A percentile compares a stretch with the other conserved stretches of the same genome.
Evolutionary conservation across 2,329 filamentous ascomycete genomes (phyloP).

Genomic region (Plectosphaerella cucumerina): DNA sequence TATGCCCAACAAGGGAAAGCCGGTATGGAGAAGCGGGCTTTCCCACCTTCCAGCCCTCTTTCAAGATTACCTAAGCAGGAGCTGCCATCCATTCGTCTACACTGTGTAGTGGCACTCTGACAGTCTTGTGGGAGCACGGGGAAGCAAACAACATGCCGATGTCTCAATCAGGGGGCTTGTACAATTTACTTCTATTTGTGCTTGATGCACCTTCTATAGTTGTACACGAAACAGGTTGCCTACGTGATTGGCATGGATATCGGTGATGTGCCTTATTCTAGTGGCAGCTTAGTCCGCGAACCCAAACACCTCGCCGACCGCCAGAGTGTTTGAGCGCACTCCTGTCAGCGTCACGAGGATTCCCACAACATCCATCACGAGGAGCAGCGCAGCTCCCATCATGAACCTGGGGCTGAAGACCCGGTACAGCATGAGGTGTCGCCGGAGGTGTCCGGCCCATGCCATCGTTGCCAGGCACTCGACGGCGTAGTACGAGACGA

Average conservation of each 20-base stretch:
- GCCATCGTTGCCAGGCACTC: constrained; percentile 82
- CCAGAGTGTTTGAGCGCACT: constrained; percentile 70
- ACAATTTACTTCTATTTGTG: too few species aligned
- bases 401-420: constrained; percentile 92
- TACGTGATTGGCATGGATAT: not conserved
- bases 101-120: too few species aligned
- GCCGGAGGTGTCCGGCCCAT: constrained; percentile 81
- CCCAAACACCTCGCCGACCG: constrained; percentile 85
- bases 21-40: not conserved
- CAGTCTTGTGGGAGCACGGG: too few species aligned
- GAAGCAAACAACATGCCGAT: too few species aligned
- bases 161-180: too few species aligned
- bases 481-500: constrained; percentile 77
- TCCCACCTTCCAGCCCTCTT: not conserved
- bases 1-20: not conserved
- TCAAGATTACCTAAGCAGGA: not conserved
- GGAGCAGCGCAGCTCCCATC: constrained; percentile 66
- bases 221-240: too few species aligned
- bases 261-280: not conserved
- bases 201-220: too few species aligned
- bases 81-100: too few species aligned
- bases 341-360: constrained; percentile 70
- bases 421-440: constrained; percentile 94
- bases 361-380: constrained; percentile 73
- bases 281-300: constrained; percentile 49